Conservation (phyloP, 768 basidiomycete species). For the Collybia sp. region DNA sequence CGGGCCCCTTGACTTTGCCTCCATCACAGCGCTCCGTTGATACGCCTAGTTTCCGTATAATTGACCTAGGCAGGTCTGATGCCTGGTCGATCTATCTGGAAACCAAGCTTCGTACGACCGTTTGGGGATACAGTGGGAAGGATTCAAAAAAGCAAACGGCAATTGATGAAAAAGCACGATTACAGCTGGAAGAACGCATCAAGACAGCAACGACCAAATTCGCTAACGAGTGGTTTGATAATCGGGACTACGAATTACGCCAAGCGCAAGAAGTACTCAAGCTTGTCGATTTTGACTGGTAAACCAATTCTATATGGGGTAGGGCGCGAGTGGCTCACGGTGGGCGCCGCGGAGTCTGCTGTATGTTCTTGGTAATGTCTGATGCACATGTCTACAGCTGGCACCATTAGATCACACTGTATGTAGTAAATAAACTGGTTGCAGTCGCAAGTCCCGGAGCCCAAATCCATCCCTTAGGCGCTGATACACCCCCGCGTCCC, state of each 20-base stretch:
- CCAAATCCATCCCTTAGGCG: too few species aligned
- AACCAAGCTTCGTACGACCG: neutral
- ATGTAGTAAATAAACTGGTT: too few species aligned
- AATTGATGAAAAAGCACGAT: neutral
- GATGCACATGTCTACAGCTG: too few species aligned
- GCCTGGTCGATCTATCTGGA: constrained; percentile 1
- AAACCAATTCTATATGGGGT: neutral
- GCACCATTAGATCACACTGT: too few species aligned
- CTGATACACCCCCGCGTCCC: too few species aligned
- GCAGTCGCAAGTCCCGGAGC: too few species aligned
- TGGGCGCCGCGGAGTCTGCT: too few species aligned
- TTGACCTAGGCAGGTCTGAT: constrained; percentile 43
- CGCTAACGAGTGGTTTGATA: neutral
- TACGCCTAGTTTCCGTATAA: constrained; percentile 37
- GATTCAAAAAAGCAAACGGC: neutral
- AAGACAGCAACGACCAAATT: neutral
- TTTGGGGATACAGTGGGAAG: neutral
- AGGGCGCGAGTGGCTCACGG: too few species aligned
- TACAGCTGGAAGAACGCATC: neutral
- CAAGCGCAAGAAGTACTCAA: neutral
- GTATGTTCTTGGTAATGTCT: too few species aligned
- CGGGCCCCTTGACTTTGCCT: constrained; percentile 31
- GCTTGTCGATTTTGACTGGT: neutral
- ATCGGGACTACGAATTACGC: neutral
- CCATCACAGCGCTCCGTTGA: constrained; percentile 18